These are phyloP conservation scores for Rhodotorula mucilaginosa DNA, from an alignment of 1,284 basidiomycete species.

Conservation along the genomic window DNA sequence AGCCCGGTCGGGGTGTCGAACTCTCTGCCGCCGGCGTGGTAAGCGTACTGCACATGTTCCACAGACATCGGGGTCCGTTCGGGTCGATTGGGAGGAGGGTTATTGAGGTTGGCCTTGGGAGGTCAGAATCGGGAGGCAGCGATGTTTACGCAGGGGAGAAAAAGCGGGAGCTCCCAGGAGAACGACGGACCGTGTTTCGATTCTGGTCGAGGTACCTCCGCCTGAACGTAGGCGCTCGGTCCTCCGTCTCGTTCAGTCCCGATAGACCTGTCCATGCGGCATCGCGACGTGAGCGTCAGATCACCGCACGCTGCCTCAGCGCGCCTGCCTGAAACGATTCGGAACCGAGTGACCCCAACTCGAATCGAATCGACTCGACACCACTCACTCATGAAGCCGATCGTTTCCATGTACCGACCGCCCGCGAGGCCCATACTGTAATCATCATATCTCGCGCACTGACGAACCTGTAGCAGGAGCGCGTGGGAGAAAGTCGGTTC, in stretches of 20 bases:
- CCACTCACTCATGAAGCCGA: slow-evolving; percentile 44
- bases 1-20: slow-evolving; percentile 40
- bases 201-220: slow-evolving; percentile 47
- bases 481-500: too few species aligned
- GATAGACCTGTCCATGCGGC: slow-evolving; percentile 30
- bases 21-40: slow-evolving; percentile 27
- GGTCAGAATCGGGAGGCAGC: too few species aligned
- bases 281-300: too few species aligned
- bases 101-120: too few species aligned
- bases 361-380: neutral
- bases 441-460: slow-evolving; percentile 44
- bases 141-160: too few species aligned
- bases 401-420: slow-evolving; percentile 47
- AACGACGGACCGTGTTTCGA: slow-evolving; percentile 31
- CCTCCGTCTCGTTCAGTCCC: slow-evolving; percentile 22
- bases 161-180: too few species aligned
- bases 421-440: slow-evolving; percentile 44
- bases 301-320: too few species aligned
- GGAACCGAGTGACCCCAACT: too few species aligned
- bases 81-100: too few species aligned
- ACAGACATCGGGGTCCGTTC: too few species aligned
- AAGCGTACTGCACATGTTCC: slow-evolving; percentile 30
- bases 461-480: slow-evolving; percentile 36
- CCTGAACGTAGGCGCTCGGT: slow-evolving; percentile 23
- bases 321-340: too few species aligned